Evolutionary conservation across 495 filamentous ascomycete genomes (phyloP).

Genomic region (Penicillium flavigenum): DNA sequence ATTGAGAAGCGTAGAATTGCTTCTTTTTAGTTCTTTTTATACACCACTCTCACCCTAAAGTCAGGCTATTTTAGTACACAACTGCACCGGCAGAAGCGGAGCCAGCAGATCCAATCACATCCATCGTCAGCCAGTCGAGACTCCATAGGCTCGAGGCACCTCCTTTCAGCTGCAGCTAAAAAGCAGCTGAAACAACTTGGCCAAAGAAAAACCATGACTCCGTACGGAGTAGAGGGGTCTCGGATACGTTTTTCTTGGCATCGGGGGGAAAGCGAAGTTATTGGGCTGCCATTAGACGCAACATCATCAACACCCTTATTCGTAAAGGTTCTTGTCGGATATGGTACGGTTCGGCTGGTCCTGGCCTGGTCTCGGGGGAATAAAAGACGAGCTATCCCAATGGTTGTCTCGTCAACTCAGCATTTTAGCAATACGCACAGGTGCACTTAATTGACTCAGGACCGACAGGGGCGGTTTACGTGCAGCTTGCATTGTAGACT

Average conservation of each 20-base stretch:
- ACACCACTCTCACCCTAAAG: not conserved
- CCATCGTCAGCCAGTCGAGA: not conserved
- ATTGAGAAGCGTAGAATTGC: not conserved
- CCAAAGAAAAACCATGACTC: not conserved
- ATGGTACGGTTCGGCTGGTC: not conserved
- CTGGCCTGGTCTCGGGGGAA: not conserved
- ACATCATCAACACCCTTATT: conserved; percentile 1
- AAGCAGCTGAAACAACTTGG: not conserved
- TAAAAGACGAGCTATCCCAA: not conserved
- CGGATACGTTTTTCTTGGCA: conserved; percentile 12
- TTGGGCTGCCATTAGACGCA: conserved; percentile 5
- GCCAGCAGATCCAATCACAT: conserved; percentile 6
- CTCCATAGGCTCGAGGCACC: not conserved
- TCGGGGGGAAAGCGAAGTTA: not conserved
- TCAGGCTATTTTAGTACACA: conserved; percentile 6
- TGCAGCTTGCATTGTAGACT: too few relatives aligned
- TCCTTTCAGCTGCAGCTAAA: not conserved
- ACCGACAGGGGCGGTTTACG: too few relatives aligned
- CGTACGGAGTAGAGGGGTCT: conserved; percentile 7
- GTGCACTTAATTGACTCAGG: too few relatives aligned
- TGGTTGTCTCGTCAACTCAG: too few relatives aligned
- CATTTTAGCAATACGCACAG: too few relatives aligned
- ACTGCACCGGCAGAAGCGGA: conserved; percentile 2
- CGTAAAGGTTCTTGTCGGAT: not conserved
- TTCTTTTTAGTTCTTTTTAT: conserved; percentile 10